Percentiles rank a stretch among this genome's conserved stretches.
These are phyloP conservation scores for Cercospora citrullina DNA, from an alignment of 2,329 filamentous ascomycete species.

Conservation along the genomic window DNA sequence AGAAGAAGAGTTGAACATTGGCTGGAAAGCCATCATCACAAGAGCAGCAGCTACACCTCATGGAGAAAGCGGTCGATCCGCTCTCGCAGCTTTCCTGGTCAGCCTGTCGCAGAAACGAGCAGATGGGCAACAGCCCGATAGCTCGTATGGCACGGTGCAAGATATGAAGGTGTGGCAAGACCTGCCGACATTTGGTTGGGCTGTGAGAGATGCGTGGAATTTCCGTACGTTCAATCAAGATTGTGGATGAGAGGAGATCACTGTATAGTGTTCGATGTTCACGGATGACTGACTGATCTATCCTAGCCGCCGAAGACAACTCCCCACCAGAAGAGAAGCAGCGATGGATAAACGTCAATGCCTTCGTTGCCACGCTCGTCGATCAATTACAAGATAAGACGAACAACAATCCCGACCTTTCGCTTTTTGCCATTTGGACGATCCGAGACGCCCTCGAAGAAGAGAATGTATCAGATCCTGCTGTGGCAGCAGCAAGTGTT, in stretches of 20 bases:
- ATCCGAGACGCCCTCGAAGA: constrained; percentile 36
- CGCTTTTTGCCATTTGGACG: constrained; percentile 37
- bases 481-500: constrained; percentile 32
- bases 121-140: constrained; percentile 25
- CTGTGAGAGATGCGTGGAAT: constrained; percentile 38
- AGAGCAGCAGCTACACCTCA: constrained; percentile 28
- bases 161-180: constrained; percentile 34
- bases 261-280: neutral
- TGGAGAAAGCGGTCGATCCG: constrained; percentile 15
- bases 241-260: neutral
- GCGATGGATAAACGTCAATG: constrained; percentile 37
- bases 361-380: constrained; percentile 33
- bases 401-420: constrained; percentile 31
- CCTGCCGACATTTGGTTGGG: constrained; percentile 34
- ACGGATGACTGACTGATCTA: neutral
- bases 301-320: constrained; percentile 27
- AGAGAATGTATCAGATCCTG: constrained; percentile 25
- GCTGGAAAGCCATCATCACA: constrained; percentile 29
- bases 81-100: constrained; percentile 7
- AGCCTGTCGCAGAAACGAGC: constrained; percentile 15
- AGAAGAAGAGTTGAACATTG: constrained; percentile 25
- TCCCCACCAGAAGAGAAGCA: constrained; percentile 24
- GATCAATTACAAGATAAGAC: constrained; percentile 26
- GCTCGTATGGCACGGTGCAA: constrained; percentile 22
- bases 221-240: constrained; percentile 22